Evolutionary conservation across 331 rosid genomes (phyloP), one percentile per base, ranked within the genome.

Genomic region (Stylosanthes scabra): DNA sequence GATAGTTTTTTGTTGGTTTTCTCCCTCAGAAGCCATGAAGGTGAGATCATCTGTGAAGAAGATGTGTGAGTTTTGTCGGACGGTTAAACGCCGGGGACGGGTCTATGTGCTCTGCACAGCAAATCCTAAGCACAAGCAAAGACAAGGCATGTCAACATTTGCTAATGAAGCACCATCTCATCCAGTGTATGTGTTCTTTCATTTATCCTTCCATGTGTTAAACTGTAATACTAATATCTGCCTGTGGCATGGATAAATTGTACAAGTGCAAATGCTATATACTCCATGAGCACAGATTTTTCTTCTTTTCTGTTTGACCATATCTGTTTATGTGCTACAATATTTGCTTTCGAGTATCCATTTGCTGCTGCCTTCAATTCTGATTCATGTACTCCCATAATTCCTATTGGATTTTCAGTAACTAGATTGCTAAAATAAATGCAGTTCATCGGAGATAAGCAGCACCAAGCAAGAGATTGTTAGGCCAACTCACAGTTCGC

Each of bases 81-180:
- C 93, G 0, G 87, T 90, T n/a, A 92, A 87, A 72, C 98, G 96
- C 2, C 82, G 85, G 8, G 98, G 99, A 50, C 89, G 93, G 7
- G 96, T 95, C 34, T 95, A 80, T 68, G 83, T 95, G 76, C 29
- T 77, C 37, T 94, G 96, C 80, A 77, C 93, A 0, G 76, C 96
- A 37, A 95, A 95, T 78, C 99, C 97, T 71, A 92, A 90, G 83
- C 99, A 95, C 73, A 95, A 95, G 79, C 97, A 92, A 72, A 88
- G 99, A 50, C 99, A 92, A 77, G 98, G 99, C 70, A 51, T 95
- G 78, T 86, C 98, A 27, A 86, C 97, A 20, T 66, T 87, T 68
- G 89, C 92, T 41, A 73, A 66, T 76, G 88, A 83, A 71, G 88
- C 63, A n/a, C 42, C 80, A 14, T 47, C 88, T 78, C 77, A 86